Evolutionary conservation across 2,329 filamentous ascomycete species (phyloP).

Genomic region (Phaeoacremonium minimum): DNA sequence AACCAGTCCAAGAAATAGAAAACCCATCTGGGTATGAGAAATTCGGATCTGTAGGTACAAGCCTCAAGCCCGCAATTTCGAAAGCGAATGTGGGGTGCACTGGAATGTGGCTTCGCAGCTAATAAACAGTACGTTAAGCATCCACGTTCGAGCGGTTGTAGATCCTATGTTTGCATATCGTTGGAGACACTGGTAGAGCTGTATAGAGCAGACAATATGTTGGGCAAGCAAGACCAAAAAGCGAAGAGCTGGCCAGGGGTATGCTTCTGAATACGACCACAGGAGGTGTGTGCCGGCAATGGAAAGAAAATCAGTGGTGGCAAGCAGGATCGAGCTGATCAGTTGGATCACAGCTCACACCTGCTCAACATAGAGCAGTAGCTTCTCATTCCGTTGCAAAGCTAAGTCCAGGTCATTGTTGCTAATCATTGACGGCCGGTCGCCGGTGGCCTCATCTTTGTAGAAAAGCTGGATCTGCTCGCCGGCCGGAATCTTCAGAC

Average conservation of each 20-base stretch:
- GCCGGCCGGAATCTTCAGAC: conserved; percentile 66
- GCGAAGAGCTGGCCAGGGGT: too few species aligned
- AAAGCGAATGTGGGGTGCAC: conserved; percentile 6
- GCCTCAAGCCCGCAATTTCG: conserved; percentile 1
- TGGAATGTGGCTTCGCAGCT: conserved; percentile 2
- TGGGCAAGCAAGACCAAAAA: too few species aligned
- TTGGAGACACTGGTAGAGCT: conserved; percentile 3
- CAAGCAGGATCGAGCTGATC: too few species aligned
- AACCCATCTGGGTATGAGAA: too few species aligned
- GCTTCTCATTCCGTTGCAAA: conserved; percentile 78
- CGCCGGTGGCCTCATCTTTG: conserved; percentile 75
- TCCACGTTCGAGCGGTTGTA: too few species aligned
- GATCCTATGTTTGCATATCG: too few species aligned
- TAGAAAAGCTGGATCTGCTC: conserved; percentile 79
- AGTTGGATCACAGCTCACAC: conserved; percentile 29
- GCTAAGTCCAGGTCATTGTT: conserved; percentile 79
- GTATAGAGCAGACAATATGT: neutral
- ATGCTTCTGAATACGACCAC: too few species aligned
- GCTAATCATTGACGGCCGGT: conserved; percentile 70
- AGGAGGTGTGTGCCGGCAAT: too few species aligned
- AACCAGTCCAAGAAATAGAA: too few species aligned
- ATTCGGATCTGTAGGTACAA: too few species aligned
- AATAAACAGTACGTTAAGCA: conserved; percentile 7
- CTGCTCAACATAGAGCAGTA: conserved; percentile 69
- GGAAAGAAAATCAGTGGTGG: too few species aligned